phyloP scores from a whole-genome alignment of 1,284 basidiomycete genomes.

The Ceratobasidium theobromae region DNA sequence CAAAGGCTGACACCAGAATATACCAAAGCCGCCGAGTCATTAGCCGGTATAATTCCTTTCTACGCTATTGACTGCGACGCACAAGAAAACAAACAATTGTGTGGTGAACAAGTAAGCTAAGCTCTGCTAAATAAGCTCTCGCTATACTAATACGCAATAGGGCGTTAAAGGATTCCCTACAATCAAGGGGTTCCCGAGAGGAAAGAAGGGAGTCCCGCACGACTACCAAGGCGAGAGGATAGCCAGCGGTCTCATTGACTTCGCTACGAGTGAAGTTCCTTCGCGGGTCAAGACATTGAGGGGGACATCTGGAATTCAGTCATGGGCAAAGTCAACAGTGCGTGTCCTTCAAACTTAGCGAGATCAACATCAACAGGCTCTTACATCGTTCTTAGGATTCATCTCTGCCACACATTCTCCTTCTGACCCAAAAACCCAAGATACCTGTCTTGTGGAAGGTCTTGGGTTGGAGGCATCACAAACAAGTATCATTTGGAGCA shows the following conservation, averaged over 20 bases:
- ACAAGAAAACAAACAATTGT: constrained; percentile 77
- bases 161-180: constrained; percentile 93
- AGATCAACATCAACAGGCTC: no score
- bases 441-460: constrained; percentile 86
- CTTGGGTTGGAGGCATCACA: constrained; percentile 71
- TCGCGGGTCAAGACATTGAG: constrained; percentile 62
- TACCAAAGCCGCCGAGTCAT: constrained; percentile 74
- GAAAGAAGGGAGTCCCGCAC: constrained; percentile 62
- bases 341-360: neutral
- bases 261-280: constrained; percentile 73
- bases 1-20: constrained; percentile 84
- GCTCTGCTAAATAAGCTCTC: neutral
- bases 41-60: constrained; percentile 81
- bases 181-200: constrained; percentile 82
- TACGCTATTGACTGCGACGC: constrained; percentile 92
- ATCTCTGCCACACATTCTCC: constrained; percentile 64
- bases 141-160: constrained; percentile 41
- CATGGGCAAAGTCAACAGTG: constrained; percentile 53
- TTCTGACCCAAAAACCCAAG: constrained; percentile 73
- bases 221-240: constrained; percentile 76
- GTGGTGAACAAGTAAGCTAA: constrained; percentile 67
- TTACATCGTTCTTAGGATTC: constrained; percentile 51
- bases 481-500: constrained; percentile 65
- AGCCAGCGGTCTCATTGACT: constrained; percentile 73
- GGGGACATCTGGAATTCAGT: constrained; percentile 54